Evolutionary conservation across 192 early-diverging fungal species (phyloP).

Genomic region (Paraglomus brasilianum): DNA sequence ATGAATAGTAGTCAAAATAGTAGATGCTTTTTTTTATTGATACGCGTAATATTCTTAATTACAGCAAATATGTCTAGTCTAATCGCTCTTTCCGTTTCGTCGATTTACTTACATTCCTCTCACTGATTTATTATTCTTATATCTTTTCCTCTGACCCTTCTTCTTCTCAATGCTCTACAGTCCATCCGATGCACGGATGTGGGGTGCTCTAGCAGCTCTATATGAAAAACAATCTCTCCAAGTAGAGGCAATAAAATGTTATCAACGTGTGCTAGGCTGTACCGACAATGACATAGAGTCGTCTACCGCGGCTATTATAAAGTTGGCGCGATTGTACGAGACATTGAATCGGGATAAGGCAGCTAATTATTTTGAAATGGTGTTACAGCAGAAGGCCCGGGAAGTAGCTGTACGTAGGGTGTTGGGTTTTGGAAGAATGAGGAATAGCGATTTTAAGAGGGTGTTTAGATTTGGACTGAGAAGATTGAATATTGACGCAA

Average conservation of each 20-base stretch:
- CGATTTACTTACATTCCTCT: too few species aligned
- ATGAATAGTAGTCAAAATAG: background rate
- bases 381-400: constrained; percentile 2
- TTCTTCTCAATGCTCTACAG: constrained; percentile 28
- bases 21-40: background rate
- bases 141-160: too few species aligned
- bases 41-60: background rate
- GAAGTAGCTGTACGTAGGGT: background rate
- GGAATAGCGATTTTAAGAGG: background rate
- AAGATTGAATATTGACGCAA: background rate
- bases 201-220: constrained; percentile 74
- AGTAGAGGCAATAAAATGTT: constrained; percentile 69
- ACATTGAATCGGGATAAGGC: constrained; percentile 53
- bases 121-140: too few species aligned
- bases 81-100: too few species aligned
- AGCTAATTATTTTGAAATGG: constrained; percentile 28
- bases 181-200: constrained; percentile 85
- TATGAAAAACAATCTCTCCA: constrained; percentile 59
- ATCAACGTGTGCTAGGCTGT: constrained; percentile 66
- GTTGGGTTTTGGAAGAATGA: background rate
- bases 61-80: too few species aligned
- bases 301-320: constrained; percentile 45
- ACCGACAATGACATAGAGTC: constrained; percentile 52
- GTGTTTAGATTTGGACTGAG: background rate
- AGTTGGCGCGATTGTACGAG: constrained; percentile 61